Percentiles rank a stretch among this genome's conserved stretches.
Conservation (phyloP, 352 stramenopile genomes). For the Achlya hypogyna region DNA sequence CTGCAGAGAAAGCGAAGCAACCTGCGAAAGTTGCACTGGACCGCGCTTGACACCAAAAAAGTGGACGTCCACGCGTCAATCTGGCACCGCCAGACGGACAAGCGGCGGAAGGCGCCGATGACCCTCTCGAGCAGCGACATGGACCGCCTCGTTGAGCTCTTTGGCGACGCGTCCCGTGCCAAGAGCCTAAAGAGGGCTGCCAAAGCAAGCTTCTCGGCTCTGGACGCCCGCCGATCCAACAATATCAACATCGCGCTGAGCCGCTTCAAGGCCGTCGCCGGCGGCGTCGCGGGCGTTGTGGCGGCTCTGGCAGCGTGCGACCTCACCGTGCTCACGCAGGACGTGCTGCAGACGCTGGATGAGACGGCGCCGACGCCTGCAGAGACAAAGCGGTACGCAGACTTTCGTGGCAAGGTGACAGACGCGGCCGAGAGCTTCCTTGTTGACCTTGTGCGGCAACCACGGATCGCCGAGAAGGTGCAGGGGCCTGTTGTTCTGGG, state of each 20-base stretch:
- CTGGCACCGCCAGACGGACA: constrained; percentile 55
- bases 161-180: constrained; percentile 28
- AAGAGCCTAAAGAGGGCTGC: constrained; percentile 19
- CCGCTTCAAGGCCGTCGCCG: constrained; percentile 50
- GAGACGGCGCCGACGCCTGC: constrained; percentile 59
- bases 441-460: constrained; percentile 61
- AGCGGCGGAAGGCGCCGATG: constrained; percentile 58
- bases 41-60: constrained; percentile 47
- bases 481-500: not conserved
- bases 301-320: constrained; percentile 39
- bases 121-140: constrained; percentile 61
- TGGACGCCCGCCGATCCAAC: constrained; percentile 68
- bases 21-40: constrained; percentile 79
- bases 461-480: constrained; percentile 67
- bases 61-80: constrained; percentile 48
- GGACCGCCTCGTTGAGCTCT: constrained; percentile 44
- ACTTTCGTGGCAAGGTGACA: constrained; percentile 46
- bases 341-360: constrained; percentile 45
- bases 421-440: constrained; percentile 55
- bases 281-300: constrained; percentile 41
- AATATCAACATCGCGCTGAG: constrained; percentile 73
- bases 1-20: constrained; percentile 8
- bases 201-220: constrained; percentile 30
- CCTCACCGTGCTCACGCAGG: constrained; percentile 47
- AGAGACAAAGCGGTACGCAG: constrained; percentile 58